phyloP scores from a whole-genome alignment of 805 yeast genomes.

The Saccharomycopsis fodiens region DNA sequence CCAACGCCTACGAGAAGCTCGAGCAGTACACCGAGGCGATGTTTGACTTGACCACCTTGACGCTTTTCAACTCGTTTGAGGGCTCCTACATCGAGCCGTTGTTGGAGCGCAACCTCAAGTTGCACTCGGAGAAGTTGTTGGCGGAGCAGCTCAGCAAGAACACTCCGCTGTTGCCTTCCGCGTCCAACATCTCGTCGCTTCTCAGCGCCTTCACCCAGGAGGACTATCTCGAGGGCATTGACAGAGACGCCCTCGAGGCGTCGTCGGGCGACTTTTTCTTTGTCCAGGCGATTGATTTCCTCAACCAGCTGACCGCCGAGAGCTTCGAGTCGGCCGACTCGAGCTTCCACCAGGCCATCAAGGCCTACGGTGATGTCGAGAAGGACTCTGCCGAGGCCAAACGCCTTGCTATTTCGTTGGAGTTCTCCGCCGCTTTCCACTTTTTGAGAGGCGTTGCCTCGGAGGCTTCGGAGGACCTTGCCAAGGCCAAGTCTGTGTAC shows the following conservation, averaged over 20 bases:
- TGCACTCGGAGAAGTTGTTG: conserved; percentile 68
- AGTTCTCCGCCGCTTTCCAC: conserved; percentile 74
- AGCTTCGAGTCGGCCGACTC: conserved; percentile 33
- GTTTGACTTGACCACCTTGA: conserved; percentile 84
- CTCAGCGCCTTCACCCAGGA: conserved; percentile 75
- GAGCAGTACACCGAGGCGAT: conserved; percentile 78
- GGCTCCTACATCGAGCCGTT: conserved; percentile 71
- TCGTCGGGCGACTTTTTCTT: conserved; percentile 60
- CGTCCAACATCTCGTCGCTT: conserved; percentile 78
- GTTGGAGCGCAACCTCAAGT: conserved; percentile 79
- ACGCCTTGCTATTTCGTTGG: conserved; percentile 65
- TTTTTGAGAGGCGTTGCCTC: conserved; percentile 72
- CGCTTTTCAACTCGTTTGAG: conserved; percentile 76
- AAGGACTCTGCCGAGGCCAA: conserved; percentile 26
- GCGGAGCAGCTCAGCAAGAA: conserved; percentile 44
- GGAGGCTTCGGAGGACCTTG: conserved; percentile 55
- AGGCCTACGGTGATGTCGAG: conserved; percentile 31
- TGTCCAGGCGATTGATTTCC: conserved; percentile 53
- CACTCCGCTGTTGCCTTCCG: conserved; percentile 51
- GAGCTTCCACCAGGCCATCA: conserved; percentile 48
- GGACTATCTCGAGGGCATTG: conserved; percentile 39
- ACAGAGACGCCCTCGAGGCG: conserved; percentile 40
- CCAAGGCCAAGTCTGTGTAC: conserved; percentile 52
- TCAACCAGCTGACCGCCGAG: conserved; percentile 36
- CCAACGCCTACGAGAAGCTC: conserved; percentile 79